Evolutionary conservation across 768 basidiomycete genomes (phyloP).

Genomic region (Dendrothele bispora): DNA sequence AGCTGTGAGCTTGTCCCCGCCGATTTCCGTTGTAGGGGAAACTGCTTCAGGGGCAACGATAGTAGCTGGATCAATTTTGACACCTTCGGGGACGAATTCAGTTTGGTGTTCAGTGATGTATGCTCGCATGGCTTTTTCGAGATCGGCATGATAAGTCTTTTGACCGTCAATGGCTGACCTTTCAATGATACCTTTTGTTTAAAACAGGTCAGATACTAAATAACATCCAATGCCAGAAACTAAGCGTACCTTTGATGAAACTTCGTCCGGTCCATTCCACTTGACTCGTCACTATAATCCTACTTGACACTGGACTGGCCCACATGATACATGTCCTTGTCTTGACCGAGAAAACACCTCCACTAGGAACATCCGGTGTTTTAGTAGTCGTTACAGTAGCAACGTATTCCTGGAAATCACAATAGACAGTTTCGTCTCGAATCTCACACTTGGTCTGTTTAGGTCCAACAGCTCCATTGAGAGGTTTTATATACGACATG

Average conservation of each 20-base stretch:
- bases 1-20: conserved; percentile 30
- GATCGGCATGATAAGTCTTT: conserved; percentile 78
- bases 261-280: conserved; percentile 97
- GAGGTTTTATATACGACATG: conserved; percentile 95
- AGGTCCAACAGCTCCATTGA: conserved; percentile 86
- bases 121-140: conserved; percentile 80
- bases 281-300: conserved; percentile 82
- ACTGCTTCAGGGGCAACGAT: conserved; percentile 48
- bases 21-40: conserved; percentile 37
- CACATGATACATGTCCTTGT: conserved; percentile 94
- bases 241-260: conserved; percentile 83
- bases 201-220: conserved; percentile 1
- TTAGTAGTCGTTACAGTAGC: conserved; percentile 85
- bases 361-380: conserved; percentile 94
- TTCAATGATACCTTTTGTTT: conserved; percentile 98
- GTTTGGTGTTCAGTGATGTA: conserved; percentile 89
- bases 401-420: conserved; percentile 84
- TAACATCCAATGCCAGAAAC: background rate
- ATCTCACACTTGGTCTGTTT: conserved; percentile 97
- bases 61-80: conserved; percentile 58
- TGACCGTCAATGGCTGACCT: conserved; percentile 90
- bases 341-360: conserved; percentile 90
- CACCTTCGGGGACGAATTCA: conserved; percentile 86
- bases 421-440: conserved; percentile 76
- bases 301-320: conserved; percentile 77